A percentile compares a stretch with the other conserved stretches of the same genome.
phyloP scores from a whole-genome alignment of 73 alveolate genomes.

The Halteria grandinella region DNA sequence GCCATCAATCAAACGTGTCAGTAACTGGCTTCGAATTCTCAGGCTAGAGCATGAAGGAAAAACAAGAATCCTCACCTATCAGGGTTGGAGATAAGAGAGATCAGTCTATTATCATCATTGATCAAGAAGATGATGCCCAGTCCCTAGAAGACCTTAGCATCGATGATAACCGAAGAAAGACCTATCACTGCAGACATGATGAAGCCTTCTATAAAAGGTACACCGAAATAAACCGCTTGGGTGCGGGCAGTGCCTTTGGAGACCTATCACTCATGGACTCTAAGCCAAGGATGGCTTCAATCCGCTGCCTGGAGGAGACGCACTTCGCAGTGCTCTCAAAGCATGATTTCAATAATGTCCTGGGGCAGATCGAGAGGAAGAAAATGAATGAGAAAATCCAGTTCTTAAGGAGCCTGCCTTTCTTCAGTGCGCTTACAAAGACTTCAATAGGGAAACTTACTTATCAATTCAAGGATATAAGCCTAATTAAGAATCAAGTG shows the following conservation, averaged over 20 bases:
- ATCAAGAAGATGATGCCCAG: too few relatives aligned
- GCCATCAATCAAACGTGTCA: too few relatives aligned
- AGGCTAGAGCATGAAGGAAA: too few relatives aligned
- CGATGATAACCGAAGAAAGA: too few relatives aligned
- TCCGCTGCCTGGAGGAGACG: conserved; percentile 34
- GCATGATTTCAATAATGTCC: conserved; percentile 38
- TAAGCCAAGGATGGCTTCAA: conserved; percentile 63
- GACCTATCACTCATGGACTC: conserved; percentile 57
- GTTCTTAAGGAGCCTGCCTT: conserved; percentile 24
- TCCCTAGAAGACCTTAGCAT: too few relatives aligned
- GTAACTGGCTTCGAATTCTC: too few relatives aligned
- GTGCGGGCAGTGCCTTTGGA: conserved; percentile 63
- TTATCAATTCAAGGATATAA: conserved; percentile 17
- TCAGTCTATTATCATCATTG: too few relatives aligned
- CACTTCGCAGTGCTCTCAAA: conserved; percentile 40
- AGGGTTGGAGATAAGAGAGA: too few relatives aligned
- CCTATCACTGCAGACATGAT: too few relatives aligned
- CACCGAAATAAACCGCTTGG: conserved; percentile 14
- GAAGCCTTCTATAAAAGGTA: conserved; percentile 9
- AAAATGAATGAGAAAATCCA: conserved; percentile 15
- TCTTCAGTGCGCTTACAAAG: conserved; percentile 22
- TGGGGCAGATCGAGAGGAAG: conserved; percentile 47
- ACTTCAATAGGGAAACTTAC: conserved; percentile 36
- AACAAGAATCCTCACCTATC: too few relatives aligned
- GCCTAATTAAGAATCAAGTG: conserved; percentile 8